These are phyloP conservation scores for Nannochloropsis oceanica DNA, from an alignment of 108 stramenopile genomes.

Conservation along the genomic window DNA sequence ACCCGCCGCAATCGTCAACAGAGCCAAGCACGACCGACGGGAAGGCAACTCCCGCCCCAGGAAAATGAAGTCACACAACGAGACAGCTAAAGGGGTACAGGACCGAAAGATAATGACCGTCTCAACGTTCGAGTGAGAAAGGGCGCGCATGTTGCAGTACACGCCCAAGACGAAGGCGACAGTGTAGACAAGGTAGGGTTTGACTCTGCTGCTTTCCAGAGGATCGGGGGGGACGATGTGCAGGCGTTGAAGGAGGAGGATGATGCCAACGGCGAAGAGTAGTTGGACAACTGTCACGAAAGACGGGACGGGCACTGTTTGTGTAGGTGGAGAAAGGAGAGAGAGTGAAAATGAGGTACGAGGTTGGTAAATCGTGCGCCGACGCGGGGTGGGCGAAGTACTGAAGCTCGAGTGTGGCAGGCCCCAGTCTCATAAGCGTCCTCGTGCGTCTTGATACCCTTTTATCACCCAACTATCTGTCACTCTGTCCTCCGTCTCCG, in stretches of 20 bases:
- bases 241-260: constrained; percentile 58
- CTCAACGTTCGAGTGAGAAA: constrained; percentile 65
- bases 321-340: no score
- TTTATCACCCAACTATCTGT: no score
- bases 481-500: no score
- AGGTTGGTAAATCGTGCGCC: no score
- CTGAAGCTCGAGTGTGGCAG: no score
- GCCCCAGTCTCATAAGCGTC: no score
- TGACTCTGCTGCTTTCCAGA: constrained; percentile 4
- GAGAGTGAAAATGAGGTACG: no score
- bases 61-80: constrained; percentile 53
- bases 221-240: constrained; percentile 39
- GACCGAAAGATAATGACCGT: constrained; percentile 82
- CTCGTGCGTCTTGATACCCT: no score
- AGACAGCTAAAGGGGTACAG: constrained; percentile 57
- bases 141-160: constrained; percentile 37
- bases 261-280: constrained; percentile 54
- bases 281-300: constrained; percentile 52
- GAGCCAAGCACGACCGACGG: constrained; percentile 44
- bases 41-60: constrained; percentile 66
- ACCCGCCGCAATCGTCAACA: constrained; percentile 35
- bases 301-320: not conserved
- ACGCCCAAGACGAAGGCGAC: constrained; percentile 1
- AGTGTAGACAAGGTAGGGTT: constrained; percentile 3
- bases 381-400: no score